Base-by-base conservation (phyloP, 768 basidiomycete species). In the Suillus discolor region DNA sequence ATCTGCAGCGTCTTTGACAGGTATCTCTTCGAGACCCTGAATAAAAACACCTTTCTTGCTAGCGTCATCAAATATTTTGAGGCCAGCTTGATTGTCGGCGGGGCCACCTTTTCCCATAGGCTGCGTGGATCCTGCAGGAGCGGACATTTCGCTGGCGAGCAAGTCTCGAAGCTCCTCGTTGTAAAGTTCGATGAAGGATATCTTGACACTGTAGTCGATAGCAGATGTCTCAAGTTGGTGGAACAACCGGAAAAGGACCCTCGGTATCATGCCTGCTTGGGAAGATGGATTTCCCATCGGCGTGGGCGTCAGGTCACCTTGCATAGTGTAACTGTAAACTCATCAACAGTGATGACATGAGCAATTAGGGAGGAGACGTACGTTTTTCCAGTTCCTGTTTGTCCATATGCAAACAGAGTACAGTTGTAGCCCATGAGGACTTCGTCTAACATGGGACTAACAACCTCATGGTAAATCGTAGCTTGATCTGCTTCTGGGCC, bases 381-480 rank as follows among this genome's bases (percentile, higher is more conserved):
- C 94, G 97, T 99, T 81, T 99, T 99, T 25, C 97, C 97, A 0
- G 97, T 98, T 1, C 97, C 97, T 0, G 97, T 99, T 77, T 99
- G 97, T 2, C 97, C 97, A 74, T 99, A 99, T 5, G 96, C 96
- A 78, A 99, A 98, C 25, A 99, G 82, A 0, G 94, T 97, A 74
- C 97, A 99, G 73, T 99, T 99, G 81, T 97, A 99, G 6, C 97
- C 97, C 76, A 86, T 82, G 45, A 98, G 79, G n/a, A 98, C 96
- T 75, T 99, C 93, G 57, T 94, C 89, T 61, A 99, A 81, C 85
- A 98, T 92, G 0, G 95, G 95, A 68, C 86, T 85, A 49, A 98
- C 97, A 47, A 98, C 97, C 62, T 97, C 92, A 64, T 94, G 87
- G 75, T 97, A 99, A 13, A 99, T 85, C 85, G 94, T 86, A 25